Base-by-base conservation (phyloP, 139 green algal species). In the Mesotaenium endlicherianum region DNA sequence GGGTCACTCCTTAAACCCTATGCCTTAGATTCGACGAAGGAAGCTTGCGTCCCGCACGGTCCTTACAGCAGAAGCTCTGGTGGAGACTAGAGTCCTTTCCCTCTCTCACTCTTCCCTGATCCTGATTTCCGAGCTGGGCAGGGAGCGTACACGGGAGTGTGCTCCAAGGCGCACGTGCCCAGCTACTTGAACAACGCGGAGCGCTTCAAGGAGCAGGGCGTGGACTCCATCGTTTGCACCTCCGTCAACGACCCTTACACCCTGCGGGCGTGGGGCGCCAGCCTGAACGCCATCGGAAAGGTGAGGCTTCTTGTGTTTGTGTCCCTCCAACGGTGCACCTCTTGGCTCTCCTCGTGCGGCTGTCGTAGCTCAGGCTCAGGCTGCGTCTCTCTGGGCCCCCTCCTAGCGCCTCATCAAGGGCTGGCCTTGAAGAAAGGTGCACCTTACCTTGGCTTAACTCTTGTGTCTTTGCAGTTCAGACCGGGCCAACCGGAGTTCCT, bases 81-180 rank as follows among this genome's bases (percentile, higher is more conserved):
- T 26, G 26, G 20, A 64, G 53, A 34, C 26, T 64, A 26, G 26
- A 64, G 50, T 64, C 26, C 26, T 64, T 64, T 26, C 20, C 26
- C 20, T 64, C 26, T 64, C 20, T 26, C 20, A 64, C 20, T 64
- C 26, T 26, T 64, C 26, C 26, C 50, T 64, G 50, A 26, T 26
- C 50, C 20, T 64, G 26, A 20, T 64, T 20, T 34, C 20, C 20
- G 20, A 26, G 50, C 50, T 64, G 50, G 30, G 42, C 55, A 82
- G 75, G 80, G 80, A 47, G 80, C 80, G 40, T 86, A 79, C 68
- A 86, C 80, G 26, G 70, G 70, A 11, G 80, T 86, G 16, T 86
- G 80, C 68, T 74, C 80, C 11, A 81, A 70, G 31, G 47, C 47
- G 44, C 80, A 86, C 42, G 70, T 86, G 41, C 80, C 80, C 16